Conservation (phyloP, 345 rosid species). For the Moricandia moricandioides region DNA sequence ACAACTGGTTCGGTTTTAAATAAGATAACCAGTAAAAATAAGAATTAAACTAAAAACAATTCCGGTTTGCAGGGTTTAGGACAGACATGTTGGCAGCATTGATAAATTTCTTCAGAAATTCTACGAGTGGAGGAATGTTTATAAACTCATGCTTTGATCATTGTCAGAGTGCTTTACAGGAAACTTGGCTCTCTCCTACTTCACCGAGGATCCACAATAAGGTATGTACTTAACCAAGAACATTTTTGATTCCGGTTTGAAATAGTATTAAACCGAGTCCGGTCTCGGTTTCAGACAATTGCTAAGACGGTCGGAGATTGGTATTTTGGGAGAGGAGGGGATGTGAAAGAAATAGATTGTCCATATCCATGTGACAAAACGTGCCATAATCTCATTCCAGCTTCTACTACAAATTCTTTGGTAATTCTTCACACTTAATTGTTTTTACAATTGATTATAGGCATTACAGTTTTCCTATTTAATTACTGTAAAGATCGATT, state of each 20-base stretch:
- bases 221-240: conserved; percentile 37
- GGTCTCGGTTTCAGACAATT: conserved; percentile 53
- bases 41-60: neutral
- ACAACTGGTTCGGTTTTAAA: neutral
- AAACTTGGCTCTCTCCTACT: conserved; percentile 76
- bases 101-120: conserved; percentile 40
- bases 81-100: conserved; percentile 62
- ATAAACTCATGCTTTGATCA: conserved; percentile 94
- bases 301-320: conserved; percentile 88
- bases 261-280: neutral
- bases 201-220: conserved; percentile 71
- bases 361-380: conserved; percentile 78
- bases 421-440: conserved; percentile 14
- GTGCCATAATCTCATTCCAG: conserved; percentile 71
- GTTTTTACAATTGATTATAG: neutral
- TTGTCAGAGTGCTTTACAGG: conserved; percentile 87
- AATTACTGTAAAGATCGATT: conserved; percentile 12
- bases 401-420: conserved; percentile 30
- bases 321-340: conserved; percentile 61
- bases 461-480: neutral
- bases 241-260: neutral
- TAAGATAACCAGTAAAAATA: neutral
- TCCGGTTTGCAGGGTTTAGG: conserved; percentile 59
- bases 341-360: conserved; percentile 58
- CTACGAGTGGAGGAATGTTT: conserved; percentile 69